phyloP scores from a whole-genome alignment of 768 basidiomycete species.

The Rhodotorula graminis region DNA sequence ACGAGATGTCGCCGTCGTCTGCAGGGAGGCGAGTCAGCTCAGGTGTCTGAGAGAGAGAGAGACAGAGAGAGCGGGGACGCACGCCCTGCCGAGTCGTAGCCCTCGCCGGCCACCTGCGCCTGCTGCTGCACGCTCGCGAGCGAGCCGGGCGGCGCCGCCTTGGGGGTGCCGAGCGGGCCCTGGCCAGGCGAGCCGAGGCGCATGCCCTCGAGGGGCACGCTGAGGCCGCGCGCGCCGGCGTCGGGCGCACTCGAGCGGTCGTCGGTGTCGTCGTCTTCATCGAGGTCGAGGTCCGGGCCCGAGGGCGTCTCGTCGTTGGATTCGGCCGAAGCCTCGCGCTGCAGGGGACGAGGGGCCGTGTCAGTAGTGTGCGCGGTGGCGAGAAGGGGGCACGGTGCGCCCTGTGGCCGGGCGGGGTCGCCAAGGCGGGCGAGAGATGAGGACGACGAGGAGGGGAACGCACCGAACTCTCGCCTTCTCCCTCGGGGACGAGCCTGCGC shows the following conservation, averaged over 20 bases:
- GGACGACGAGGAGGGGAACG: not conserved
- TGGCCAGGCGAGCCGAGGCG: not conserved
- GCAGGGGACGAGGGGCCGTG: not conserved
- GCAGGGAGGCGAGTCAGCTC: not conserved
- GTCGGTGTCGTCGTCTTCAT: not conserved
- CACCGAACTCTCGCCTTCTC: conserved; percentile 27
- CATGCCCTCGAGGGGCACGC: not conserved
- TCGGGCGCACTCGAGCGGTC: not conserved
- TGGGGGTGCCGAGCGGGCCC: not conserved
- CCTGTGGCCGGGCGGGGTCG: too few species aligned
- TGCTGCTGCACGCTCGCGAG: not conserved
- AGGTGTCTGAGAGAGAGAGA: not conserved
- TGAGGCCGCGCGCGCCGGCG: too few species aligned
- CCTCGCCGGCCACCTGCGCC: not conserved
- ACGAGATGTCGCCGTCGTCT: conserved; percentile 81
- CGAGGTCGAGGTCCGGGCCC: not conserved
- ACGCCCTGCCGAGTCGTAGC: conserved; percentile 19
- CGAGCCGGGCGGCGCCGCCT: not conserved
- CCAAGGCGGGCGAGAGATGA: too few species aligned
- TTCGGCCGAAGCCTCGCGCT: conserved; percentile 38
- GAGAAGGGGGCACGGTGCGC: too few species aligned
- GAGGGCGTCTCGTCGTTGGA: conserved; percentile 28
- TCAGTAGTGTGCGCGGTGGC: too few species aligned
- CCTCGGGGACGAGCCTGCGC: conserved; percentile 11
- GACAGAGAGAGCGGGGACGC: not conserved